Evolutionary conservation across 2,329 filamentous ascomycete species (phyloP).

Genomic region (Fusarium sp.): DNA sequence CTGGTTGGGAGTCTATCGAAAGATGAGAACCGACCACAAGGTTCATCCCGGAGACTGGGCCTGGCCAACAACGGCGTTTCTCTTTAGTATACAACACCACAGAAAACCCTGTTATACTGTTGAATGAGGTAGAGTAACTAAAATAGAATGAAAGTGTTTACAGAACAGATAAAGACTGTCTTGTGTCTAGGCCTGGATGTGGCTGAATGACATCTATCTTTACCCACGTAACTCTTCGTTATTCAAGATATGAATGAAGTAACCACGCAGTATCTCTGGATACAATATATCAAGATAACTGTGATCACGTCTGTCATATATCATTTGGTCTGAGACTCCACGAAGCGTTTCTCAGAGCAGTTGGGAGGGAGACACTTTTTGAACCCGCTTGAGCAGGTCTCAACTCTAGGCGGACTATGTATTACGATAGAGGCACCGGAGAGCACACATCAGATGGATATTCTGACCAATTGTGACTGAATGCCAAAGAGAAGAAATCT

Average conservation of each 20-base stretch:
- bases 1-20: too few species aligned
- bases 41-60: background rate
- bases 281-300: background rate
- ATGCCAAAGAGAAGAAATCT: too few species aligned
- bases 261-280: background rate
- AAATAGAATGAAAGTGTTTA: accelerated
- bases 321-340: background rate
- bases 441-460: background rate
- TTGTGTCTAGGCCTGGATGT: too few species aligned
- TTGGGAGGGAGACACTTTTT: background rate
- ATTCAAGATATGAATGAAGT: too few species aligned
- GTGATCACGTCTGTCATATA: too few species aligned
- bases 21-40: too few species aligned
- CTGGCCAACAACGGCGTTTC: background rate
- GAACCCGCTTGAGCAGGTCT: background rate
- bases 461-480: background rate
- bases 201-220: background rate
- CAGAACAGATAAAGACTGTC: background rate
- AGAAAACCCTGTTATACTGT: background rate
- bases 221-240: background rate
- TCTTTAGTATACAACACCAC: background rate
- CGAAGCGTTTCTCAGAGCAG: background rate
- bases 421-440: background rate
- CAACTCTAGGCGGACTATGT: background rate
- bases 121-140: background rate